Evolutionary conservation across 129 eudicot species (phyloP).

Genomic region (Lactuca saligna): DNA sequence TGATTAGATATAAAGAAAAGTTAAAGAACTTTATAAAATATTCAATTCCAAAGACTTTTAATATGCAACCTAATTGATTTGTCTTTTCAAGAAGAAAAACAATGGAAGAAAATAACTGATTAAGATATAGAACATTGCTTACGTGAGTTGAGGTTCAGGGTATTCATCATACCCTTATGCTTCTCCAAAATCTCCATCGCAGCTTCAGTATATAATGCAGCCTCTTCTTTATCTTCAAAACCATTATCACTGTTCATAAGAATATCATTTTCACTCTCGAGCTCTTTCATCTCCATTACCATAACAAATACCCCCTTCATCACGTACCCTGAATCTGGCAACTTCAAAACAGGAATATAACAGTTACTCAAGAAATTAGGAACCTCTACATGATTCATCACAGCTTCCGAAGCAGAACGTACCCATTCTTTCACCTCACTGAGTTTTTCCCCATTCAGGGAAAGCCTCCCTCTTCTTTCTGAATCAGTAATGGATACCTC

Average conservation of each 20-base stretch:
- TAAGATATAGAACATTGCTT: too few species aligned
- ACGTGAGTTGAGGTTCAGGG: too few species aligned
- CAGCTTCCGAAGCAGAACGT: not conserved
- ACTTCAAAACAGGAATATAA: too few species aligned
- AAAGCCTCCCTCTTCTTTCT: conserved; percentile 29
- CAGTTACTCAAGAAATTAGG: not conserved
- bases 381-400: not conserved
- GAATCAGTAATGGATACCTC: conserved; percentile 27
- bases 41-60: too few species aligned
- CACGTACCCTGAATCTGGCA: conserved; percentile 11
- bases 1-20: too few species aligned
- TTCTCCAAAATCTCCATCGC: conserved; percentile 5
- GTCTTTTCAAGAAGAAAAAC: too few species aligned
- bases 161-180: not conserved
- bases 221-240: conserved; percentile 11
- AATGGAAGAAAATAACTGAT: too few species aligned
- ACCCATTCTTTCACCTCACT: conserved; percentile 1
- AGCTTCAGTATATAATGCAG: conserved; percentile 7
- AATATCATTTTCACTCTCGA: not conserved
- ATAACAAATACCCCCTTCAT: conserved; percentile 12
- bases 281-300: not conserved
- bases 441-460: too few species aligned
- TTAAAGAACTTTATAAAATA: too few species aligned
- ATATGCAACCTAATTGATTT: too few species aligned
- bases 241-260: not conserved